These are phyloP conservation scores for Pholiota conissans DNA, from an alignment of 768 basidiomycete species.

Conservation along the genomic window DNA sequence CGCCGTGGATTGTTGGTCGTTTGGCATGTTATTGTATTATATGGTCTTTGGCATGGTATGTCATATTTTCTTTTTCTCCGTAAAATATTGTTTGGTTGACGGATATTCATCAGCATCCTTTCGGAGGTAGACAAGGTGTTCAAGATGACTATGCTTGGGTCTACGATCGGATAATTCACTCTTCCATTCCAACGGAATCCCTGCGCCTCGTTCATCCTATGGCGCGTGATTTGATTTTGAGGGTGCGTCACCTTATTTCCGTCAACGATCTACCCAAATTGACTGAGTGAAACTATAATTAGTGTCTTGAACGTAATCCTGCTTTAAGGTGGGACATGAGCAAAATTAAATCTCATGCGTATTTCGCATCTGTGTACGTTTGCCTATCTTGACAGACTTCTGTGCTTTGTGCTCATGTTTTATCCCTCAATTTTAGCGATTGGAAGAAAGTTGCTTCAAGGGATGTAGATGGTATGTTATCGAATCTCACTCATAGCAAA, in stretches of 20 bases:
- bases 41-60: constrained; percentile 49
- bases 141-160: constrained; percentile 26
- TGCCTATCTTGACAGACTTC: constrained; percentile 8
- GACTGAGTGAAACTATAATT: constrained; percentile 6
- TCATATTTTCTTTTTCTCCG: background rate
- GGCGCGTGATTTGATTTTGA: constrained; percentile 43
- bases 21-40: constrained; percentile 52
- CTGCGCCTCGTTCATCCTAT: constrained; percentile 27
- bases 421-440: constrained; percentile 27
- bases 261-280: background rate
- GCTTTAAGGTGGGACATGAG: constrained; percentile 40
- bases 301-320: constrained; percentile 63
- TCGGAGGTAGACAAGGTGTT: constrained; percentile 22
- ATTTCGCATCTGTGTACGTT: constrained; percentile 50
- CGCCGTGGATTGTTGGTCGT: constrained; percentile 60
- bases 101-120: constrained; percentile 38
- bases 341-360: constrained; percentile 45
- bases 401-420: background rate
- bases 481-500: background rate
- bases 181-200: constrained; percentile 26
- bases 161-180: constrained; percentile 33
- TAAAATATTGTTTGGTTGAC: background rate
- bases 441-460: constrained; percentile 38
- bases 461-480: constrained; percentile 26
- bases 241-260: constrained; percentile 31